These are phyloP conservation scores for Peltaster fructicola DNA, from an alignment of 2,329 filamentous ascomycete genomes.

Conservation along the genomic window DNA sequence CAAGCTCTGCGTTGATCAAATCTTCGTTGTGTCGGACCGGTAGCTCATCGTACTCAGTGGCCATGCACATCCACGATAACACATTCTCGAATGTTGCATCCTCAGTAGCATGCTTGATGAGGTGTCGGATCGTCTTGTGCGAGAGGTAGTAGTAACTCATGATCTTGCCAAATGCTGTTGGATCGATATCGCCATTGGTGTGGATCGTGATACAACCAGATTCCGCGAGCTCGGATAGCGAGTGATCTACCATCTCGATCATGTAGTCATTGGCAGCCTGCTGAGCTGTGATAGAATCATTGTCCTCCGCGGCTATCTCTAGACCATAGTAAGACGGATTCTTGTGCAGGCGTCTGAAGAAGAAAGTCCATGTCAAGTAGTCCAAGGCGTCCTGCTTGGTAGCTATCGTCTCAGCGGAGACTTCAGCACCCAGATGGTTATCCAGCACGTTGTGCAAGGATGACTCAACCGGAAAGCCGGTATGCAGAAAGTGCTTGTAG, in stretches of 20 bases:
- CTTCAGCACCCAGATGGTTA: slow-evolving; percentile 89
- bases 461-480: slow-evolving; percentile 92
- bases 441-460: slow-evolving; percentile 91
- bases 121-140: slow-evolving; percentile 79
- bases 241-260: slow-evolving; percentile 78
- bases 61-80: slow-evolving; percentile 79
- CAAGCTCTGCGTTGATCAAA: slow-evolving; percentile 82
- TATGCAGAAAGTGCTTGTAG: slow-evolving; percentile 98
- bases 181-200: slow-evolving; percentile 73
- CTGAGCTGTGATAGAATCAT: slow-evolving; percentile 73
- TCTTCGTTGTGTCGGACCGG: slow-evolving; percentile 98
- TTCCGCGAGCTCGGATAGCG: slow-evolving; percentile 60
- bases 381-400: slow-evolving; percentile 96
- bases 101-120: slow-evolving; percentile 59
- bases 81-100: slow-evolving; percentile 64
- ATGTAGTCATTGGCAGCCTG: slow-evolving; percentile 85
- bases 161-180: slow-evolving; percentile 87
- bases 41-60: slow-evolving; percentile 92
- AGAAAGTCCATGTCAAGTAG: slow-evolving; percentile 98
- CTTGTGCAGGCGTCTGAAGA: slow-evolving; percentile 93
- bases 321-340: slow-evolving; percentile 97
- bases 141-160: slow-evolving; percentile 98
- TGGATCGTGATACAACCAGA: slow-evolving; percentile 73
- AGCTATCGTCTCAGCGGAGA: slow-evolving; percentile 78
- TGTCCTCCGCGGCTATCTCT: slow-evolving; percentile 80